Evolutionary conservation across 805 yeast species (phyloP), one percentile per base, ranked within the genome.

Genomic region (Lipomyces lipofer): DNA sequence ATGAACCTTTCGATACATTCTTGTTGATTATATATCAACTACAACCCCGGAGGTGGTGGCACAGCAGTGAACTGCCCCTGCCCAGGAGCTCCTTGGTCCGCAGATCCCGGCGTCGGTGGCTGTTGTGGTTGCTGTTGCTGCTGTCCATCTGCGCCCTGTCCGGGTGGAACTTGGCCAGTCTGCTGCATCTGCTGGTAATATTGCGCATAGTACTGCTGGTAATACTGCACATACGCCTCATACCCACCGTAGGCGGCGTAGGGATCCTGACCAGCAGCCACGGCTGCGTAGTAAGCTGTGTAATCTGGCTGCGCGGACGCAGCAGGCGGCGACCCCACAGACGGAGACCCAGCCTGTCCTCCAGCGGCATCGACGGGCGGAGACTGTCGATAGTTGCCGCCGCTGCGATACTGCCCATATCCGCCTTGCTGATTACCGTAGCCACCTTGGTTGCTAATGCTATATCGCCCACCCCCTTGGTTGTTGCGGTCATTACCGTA

Each of bases 241-340:
- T 63, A 63, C 22, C 66, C 66, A 28, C 65, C 65, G 33, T 62
- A 62, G 22, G 63, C 64, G 4, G 66, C 64, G 43, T 63, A 62
- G 29, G 64, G 64, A 43, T 62, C 65, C 21, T 52, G 60, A 15
- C 64, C 65, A 4, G 60, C 56, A 4, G 62, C 64, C 15, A 51
- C 59, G 24, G 57, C 59, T 8, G 57, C 62, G 36, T 59, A 59
- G 40, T 56, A 59, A 13, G 63, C 57, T 3, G 60, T 54, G 45
- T 60, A 58, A 30, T 60, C 63, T 13, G 60, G 60, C 15, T 56
- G 51, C 30, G 38, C 32, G 21, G 39, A 43, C 5, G 38, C 49
- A 13, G 52, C 53, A 15, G 52, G 40, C 9, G 52, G 35, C 17
- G 46, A 13, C 13, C 17, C 48, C 8, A 44, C 46, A 29, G 36